Conservation (phyloP, 2,329 filamentous ascomycete species). For the Fusarium burgessii region DNA sequence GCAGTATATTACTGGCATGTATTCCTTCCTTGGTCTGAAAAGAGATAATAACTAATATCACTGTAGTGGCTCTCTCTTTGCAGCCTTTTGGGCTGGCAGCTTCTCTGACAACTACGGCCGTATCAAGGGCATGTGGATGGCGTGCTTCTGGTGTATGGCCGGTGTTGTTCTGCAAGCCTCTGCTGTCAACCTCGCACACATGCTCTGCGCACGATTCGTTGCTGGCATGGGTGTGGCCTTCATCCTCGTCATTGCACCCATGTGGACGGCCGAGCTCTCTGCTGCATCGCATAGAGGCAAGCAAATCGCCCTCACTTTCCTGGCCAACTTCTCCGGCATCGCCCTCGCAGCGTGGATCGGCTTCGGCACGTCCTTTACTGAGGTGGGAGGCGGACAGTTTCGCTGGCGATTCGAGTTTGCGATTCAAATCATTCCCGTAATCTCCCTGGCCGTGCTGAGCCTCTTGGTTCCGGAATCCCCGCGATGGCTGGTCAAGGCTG, state of each 20-base stretch:
- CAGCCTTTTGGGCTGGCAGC: conserved; percentile 34
- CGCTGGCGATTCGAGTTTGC: conserved; percentile 14
- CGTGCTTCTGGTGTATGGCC: conserved; percentile 57
- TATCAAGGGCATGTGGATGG: conserved; percentile 55
- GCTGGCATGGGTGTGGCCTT: conserved; percentile 65
- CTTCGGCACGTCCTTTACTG: conserved; percentile 49
- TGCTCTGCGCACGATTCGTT: conserved; percentile 60
- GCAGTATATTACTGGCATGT: conserved; percentile 7
- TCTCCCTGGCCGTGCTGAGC: background rate
- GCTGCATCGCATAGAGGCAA: conserved; percentile 58
- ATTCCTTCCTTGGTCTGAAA: background rate
- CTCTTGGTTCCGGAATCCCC: conserved; percentile 2
- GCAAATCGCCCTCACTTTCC: conserved; percentile 61
- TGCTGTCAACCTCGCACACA: conserved; percentile 58
- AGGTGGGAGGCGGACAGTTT: conserved; percentile 15
- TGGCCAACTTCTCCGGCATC: conserved; percentile 64
- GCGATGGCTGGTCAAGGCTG: conserved; percentile 10
- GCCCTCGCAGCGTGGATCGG: conserved; percentile 54
- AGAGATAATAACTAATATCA: background rate
- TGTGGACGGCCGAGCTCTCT: conserved; percentile 61
- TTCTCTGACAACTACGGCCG: conserved; percentile 55
- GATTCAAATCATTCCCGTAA: conserved; percentile 8
- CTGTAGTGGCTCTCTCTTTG: conserved; percentile 47
- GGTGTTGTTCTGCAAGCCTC: conserved; percentile 62
- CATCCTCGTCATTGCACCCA: conserved; percentile 61